These are phyloP conservation scores for Mycocentrospora acerina DNA, from an alignment of 2,329 filamentous ascomycete species.

Conservation along the genomic window DNA sequence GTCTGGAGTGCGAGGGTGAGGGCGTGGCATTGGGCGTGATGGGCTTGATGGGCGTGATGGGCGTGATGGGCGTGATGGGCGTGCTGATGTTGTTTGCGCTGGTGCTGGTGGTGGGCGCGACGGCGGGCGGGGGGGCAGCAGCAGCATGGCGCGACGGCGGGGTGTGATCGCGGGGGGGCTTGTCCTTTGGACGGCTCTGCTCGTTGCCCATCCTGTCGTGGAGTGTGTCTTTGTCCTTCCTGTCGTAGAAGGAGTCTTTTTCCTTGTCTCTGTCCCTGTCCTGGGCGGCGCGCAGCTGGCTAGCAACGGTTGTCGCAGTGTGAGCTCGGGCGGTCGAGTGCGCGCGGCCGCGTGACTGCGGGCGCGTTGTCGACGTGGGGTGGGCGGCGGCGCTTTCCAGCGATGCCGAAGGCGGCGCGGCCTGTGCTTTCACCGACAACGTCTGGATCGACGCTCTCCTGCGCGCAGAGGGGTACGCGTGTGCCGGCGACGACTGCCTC, in stretches of 20 bases:
- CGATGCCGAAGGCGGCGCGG: slow-evolving; percentile 41
- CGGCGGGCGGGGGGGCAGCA: slow-evolving; percentile 9
- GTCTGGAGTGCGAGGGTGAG: slow-evolving; percentile 38
- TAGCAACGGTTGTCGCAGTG: slow-evolving; percentile 26
- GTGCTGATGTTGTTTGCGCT: slow-evolving; percentile 23
- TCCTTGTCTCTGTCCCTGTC: slow-evolving; percentile 18
- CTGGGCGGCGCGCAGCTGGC: slow-evolving; percentile 35
- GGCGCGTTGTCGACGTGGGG: slow-evolving; percentile 24
- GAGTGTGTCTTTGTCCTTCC: not conserved
- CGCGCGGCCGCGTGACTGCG: slow-evolving; percentile 33
- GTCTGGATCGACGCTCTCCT: slow-evolving; percentile 45
- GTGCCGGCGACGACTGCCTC: slow-evolving; percentile 41
- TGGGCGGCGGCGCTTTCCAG: slow-evolving; percentile 40
- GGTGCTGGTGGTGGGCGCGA: slow-evolving; percentile 17
- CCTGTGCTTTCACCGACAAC: slow-evolving; percentile 39
- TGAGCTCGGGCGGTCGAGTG: slow-evolving; percentile 20
- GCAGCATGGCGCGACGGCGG: slow-evolving; percentile 9
- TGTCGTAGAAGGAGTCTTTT: not conserved
- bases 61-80: no score
- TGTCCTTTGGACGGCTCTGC: slow-evolving; percentile 38
- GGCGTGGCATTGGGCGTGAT: slow-evolving; percentile 5
- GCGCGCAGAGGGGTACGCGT: slow-evolving; percentile 39
- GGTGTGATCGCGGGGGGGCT: slow-evolving; percentile 9
- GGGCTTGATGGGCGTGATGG: no score
- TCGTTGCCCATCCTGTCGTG: slow-evolving; percentile 43